Percentiles rank a stretch among this genome's conserved stretches.
phyloP scores from a whole-genome alignment of 2,329 filamentous ascomycete genomes.

The Macrophomina pseudophaseolina region DNA sequence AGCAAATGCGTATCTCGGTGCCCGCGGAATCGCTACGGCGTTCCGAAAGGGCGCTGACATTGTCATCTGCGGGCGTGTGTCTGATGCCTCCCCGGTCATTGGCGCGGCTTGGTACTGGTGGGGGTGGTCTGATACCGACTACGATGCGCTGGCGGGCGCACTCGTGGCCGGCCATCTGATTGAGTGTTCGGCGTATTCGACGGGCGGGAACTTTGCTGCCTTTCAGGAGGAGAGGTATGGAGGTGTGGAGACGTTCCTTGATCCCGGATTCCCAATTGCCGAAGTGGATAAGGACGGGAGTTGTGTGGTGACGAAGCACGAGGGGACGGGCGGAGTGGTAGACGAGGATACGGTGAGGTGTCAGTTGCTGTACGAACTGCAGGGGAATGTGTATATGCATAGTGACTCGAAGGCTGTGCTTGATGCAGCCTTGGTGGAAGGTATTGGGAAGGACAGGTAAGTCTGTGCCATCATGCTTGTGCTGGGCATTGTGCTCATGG shows the following conservation, averaged over 20 bases:
- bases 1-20: conserved; percentile 59
- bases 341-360: conserved; percentile 42
- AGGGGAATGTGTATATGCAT: conserved; percentile 53
- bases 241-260: conserved; percentile 47
- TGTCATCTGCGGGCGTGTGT: conserved; percentile 40
- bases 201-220: conserved; percentile 61
- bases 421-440: conserved; percentile 39
- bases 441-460: conserved; percentile 38
- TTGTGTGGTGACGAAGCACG: conserved; percentile 57
- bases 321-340: conserved; percentile 35
- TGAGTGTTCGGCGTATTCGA: conserved; percentile 61
- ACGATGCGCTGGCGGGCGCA: conserved; percentile 57
- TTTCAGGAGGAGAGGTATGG: conserved; percentile 48
- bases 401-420: conserved; percentile 52
- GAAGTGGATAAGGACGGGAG: conserved; percentile 54
- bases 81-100: conserved; percentile 53
- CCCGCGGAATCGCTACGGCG: conserved; percentile 40
- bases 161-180: conserved; percentile 60
- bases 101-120: conserved; percentile 64
- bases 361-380: conserved; percentile 55
- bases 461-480: neutral
- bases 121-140: conserved; percentile 55
- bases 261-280: conserved; percentile 56
- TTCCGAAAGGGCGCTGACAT: conserved; percentile 42
- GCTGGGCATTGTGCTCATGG: conserved; percentile 14